Base-by-base conservation (phyloP, 768 basidiomycete species). In the Naganishia vishniacii region DNA sequence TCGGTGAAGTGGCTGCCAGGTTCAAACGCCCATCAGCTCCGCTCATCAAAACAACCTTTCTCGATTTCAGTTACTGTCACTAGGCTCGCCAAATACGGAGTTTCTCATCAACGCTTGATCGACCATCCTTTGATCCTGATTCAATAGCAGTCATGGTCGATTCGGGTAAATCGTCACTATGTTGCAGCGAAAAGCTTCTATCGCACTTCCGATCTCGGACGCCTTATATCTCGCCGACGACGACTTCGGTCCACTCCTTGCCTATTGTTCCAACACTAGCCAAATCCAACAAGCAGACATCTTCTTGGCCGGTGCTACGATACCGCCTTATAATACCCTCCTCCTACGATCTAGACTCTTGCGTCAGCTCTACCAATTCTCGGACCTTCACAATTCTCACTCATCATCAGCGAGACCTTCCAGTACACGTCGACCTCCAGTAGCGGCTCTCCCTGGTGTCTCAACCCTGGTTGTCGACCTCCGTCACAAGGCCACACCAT, bases 171-270 rank as follows among this genome's bases (percentile, higher is more conserved):
- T 56, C 53, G 11, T 15, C 18, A 18, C 42, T 23, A 29, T 40
- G 34, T 34, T 25, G 32, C 23, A 56, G 32, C 53, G 53, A 56
- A 56, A 56, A 37, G 53, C 53, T 56, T 23, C 18, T 37, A 37
- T 23, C 53, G 20, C 20, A 9, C 16, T 40, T 34, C 32, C 20
- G 32, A n/a, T 56, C 18, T 25, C 23, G 20, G 15, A 29, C 47
- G 37, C 20, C 23, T n/a, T 56, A 56, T 56, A 56, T 20, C 53
- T 40, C 13, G 18, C 1, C 28, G 11, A 13, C 28, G 11, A 13
- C 4, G 20, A 37, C 20, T 41, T 26, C 37, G 34, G 40, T 6
- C 23, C 34, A 31, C 28, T 29, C 31, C 34, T 40, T 56, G 34
- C 23, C 40, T 37, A 56, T 56, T 56, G 53, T 56, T 56, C 53